Evolutionary conservation across 2,329 filamentous ascomycete genomes (phyloP), one percentile per base, ranked within the genome.

Genomic region (Graphilbum fragrans): DNA sequence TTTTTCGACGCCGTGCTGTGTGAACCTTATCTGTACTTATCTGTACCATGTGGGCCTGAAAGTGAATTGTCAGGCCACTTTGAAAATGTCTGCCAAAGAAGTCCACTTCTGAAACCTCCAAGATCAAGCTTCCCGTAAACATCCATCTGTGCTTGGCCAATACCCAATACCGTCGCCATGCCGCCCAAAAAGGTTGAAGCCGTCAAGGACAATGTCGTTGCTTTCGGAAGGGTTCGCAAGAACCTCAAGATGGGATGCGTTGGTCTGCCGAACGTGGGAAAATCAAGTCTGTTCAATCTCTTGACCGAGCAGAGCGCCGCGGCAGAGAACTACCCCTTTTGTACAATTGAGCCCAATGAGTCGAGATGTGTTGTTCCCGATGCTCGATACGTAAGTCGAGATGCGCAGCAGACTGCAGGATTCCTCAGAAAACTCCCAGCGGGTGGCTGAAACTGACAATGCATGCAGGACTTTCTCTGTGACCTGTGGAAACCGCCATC

Each of bases 241-340:
- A 65, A 65, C 51, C 56, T 66, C 11, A 66, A 66, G 51, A 66
- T 66, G 63, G 63, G 63, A 43, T 66, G 63, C 47, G 63, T 66
- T 23, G 63, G 63, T 35, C 53, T 66, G 38, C 63, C 63, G 32
- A 66, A 66, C 41, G 63, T 66, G 38, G 63, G 63, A 38, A 66
- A 66, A 47, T 63, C 60, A n/a, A 63, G 58, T 36, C 47, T 66
- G 45, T 66, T 66, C 53, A 66, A 66, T 35, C 57, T 66, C 27
- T 55, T 66, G 53, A 66, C 63, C 3, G 59, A 66, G 52, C 62
- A 66, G 55, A 64, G 58, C 50, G 63, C 61, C 29, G 58, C 63
- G 2, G 63, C 63, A 1, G 63, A 65, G 50, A 65, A 65, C 47
- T 65, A 65, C 44, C 63, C 64, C 0, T 66, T 66, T 41, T 66